Base-by-base conservation (phyloP, 768 basidiomycete species). In the Pleurotus citrinopileatus region DNA sequence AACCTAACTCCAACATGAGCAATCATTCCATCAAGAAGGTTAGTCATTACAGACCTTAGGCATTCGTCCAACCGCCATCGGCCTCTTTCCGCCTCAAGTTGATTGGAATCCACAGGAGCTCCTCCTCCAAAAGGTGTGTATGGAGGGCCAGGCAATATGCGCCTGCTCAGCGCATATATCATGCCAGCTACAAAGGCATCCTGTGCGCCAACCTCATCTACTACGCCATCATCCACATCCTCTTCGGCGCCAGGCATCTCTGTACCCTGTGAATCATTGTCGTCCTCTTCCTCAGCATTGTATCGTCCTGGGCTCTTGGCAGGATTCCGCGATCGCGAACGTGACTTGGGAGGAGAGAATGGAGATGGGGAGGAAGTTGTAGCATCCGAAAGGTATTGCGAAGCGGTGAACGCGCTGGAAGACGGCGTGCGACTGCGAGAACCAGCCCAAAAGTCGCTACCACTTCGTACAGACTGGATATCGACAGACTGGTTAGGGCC, bases 151-250 rank as follows among this genome's bases (percentile, higher is more conserved):
- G 91, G 91, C 43, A 85, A 69, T 50, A 91, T 70, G 42, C 82
- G 76, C 59, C 89, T 72, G 53, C 85, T 91, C 59, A 94, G 64
- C 0, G 90, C 82, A 66, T 82, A 93, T 52, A 94, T 87, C 89
- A 94, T 92, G 6, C 90, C 91, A 0, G 87, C 85, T n/a, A 91
- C 80, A 60, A 91, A 91, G 2, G 89, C 90, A 54, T 89, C 86
- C 59, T 91, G 87, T 1, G 87, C 85, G 1, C 89, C 89, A 8
- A 85, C 79, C 59, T 91, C 89, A 61, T 91, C 90, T 6, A 83
- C 70, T 2, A 79, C 68, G 22, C 72, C 73, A 15, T 75, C 77
- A 4, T 61, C 63, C 7, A 71, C 70, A 43, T 68, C 63, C 22
- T 70, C 64, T 29, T 67, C 52, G 9, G 48, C 48, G 27, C 65